Percentiles rank a stretch among this genome's conserved stretches.
These are phyloP conservation scores for Psilocybe subaeruginosa DNA, from an alignment of 768 basidiomycete species.

Conservation along the genomic window DNA sequence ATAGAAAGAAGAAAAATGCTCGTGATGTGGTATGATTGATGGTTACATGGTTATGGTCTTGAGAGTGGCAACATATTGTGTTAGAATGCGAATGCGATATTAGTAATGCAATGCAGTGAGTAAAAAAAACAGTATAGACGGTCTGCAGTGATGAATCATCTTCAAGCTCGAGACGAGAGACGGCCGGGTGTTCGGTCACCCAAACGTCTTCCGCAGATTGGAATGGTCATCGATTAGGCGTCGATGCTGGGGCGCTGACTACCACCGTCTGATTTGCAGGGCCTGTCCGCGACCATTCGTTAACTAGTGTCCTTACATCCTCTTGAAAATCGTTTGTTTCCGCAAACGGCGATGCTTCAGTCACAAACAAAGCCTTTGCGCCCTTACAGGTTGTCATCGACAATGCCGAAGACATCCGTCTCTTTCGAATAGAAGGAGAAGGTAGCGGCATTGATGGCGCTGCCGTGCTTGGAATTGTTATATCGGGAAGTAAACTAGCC, in stretches of 20 bases:
- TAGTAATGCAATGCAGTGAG: background rate
- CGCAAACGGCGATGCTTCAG: slow-evolving; percentile 32
- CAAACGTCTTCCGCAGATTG: too few species aligned
- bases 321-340: slow-evolving; percentile 27
- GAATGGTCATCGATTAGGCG: background rate
- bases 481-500: slow-evolving; percentile 1
- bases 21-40: slow-evolving; percentile 8
- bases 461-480: background rate
- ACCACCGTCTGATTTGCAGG: slow-evolving; percentile 62
- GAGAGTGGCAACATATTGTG: background rate
- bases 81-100: background rate
- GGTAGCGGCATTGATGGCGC: slow-evolving; percentile 40
- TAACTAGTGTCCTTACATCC: slow-evolving; percentile 59
- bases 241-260: slow-evolving; percentile 28
- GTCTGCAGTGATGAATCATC: background rate
- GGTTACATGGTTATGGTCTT: background rate
- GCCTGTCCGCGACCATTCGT: slow-evolving; percentile 58
- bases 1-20: background rate
- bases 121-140: background rate
- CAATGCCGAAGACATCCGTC: background rate
- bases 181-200: too few species aligned
- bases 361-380: slow-evolving; percentile 24
- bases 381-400: background rate
- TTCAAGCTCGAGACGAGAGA: background rate
- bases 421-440: slow-evolving; percentile 34